A percentile compares a stretch with the other conserved stretches of the same genome.
phyloP scores from a whole-genome alignment of 495 filamentous ascomycete genomes.

The Chaetomium tenue region DNA sequence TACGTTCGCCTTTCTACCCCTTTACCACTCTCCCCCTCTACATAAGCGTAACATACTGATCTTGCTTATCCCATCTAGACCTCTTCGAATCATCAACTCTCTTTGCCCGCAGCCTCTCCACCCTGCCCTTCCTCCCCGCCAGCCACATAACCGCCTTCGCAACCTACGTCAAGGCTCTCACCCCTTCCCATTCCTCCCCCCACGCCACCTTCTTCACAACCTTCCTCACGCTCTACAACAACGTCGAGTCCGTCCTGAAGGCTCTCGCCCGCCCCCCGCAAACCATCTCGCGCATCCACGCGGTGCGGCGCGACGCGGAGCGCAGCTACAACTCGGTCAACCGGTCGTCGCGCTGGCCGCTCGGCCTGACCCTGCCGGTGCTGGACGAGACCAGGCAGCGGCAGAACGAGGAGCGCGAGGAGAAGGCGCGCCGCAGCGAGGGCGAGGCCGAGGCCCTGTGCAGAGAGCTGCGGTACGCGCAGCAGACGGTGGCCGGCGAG shows the following conservation, averaged over 20 bases:
- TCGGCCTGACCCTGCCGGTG: constrained; percentile 51
- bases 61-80: constrained; percentile 46
- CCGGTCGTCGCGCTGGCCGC: constrained; percentile 72
- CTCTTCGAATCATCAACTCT: constrained; percentile 65
- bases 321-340: constrained; percentile 70
- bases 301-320: constrained; percentile 65
- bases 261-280: constrained; percentile 79
- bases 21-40: constrained; percentile 28
- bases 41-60: background rate
- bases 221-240: constrained; percentile 71
- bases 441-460: constrained; percentile 64
- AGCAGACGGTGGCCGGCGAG: constrained; percentile 87
- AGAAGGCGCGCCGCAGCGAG: constrained; percentile 64
- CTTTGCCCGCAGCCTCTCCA: constrained; percentile 56
- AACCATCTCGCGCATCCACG: constrained; percentile 68
- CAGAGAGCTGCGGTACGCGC: constrained; percentile 82
- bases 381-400: constrained; percentile 87
- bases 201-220: constrained; percentile 68
- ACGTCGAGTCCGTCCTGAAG: constrained; percentile 72
- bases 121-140: constrained; percentile 63
- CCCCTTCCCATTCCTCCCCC: constrained; percentile 71
- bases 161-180: constrained; percentile 64
- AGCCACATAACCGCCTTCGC: constrained; percentile 68
- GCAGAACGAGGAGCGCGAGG: constrained; percentile 73
- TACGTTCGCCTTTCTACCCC: constrained; percentile 42